Conservation (phyloP, 441 rosid genomes). For the Brassica balearica region DNA sequence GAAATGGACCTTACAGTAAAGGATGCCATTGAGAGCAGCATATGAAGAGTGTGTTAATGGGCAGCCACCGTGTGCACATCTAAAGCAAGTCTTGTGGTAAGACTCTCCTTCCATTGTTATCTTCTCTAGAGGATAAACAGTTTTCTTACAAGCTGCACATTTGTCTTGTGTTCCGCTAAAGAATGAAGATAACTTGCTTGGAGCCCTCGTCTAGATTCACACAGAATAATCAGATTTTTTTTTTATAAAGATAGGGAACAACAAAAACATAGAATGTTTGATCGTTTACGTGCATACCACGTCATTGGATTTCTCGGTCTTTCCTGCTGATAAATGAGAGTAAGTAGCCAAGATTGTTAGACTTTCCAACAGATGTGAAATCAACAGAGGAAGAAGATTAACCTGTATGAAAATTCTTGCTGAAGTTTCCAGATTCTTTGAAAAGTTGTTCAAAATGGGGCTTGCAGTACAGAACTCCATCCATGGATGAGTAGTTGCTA, state of each 20-base stretch:
- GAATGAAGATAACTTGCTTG: conserved; percentile 43
- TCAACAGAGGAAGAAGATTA: not conserved
- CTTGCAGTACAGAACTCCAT: conserved; percentile 93
- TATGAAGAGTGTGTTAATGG: conserved; percentile 89
- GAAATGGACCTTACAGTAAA: conserved; percentile 93
- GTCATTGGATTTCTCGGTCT: conserved; percentile 41
- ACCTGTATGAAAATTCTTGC: conserved; percentile 91
- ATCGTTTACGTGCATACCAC: not conserved
- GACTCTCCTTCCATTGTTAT: conserved; percentile 92
- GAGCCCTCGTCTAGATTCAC: conserved; percentile 35
- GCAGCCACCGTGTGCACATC: conserved; percentile 90
- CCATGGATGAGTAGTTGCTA: conserved; percentile 98
- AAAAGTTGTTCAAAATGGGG: conserved; percentile 94
- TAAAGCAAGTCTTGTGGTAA: conserved; percentile 91
- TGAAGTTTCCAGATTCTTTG: conserved; percentile 96
- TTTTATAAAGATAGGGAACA: too few species aligned
- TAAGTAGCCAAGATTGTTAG: conserved; percentile 19
- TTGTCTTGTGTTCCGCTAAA: conserved; percentile 50
- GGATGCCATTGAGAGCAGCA: conserved; percentile 86
- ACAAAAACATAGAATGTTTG: conserved; percentile 14
- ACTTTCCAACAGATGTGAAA: not conserved
- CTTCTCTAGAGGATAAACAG: conserved; percentile 52
- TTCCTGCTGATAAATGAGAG: conserved; percentile 21
- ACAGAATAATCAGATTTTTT: not conserved
- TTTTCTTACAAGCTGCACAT: conserved; percentile 47